Evolutionary conservation across 352 stramenopile genomes (phyloP).

Genomic region (Phytophthora cajani): DNA sequence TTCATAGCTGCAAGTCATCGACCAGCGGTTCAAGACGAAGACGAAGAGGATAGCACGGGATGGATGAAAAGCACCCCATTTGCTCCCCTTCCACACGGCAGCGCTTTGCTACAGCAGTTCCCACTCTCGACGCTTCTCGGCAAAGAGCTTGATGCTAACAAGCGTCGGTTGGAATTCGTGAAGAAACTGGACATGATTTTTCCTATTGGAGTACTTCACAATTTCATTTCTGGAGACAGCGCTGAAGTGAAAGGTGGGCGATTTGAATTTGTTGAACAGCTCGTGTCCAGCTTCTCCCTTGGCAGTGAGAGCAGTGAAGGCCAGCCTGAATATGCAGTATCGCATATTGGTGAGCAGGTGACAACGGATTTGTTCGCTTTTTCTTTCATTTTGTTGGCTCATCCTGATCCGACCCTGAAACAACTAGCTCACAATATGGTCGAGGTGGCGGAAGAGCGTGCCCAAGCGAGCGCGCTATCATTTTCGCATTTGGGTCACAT

Average conservation of each 20-base stretch:
- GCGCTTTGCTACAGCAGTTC: constrained; percentile 43
- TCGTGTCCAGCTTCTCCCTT: constrained; percentile 33
- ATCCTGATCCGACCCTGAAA: constrained; percentile 41
- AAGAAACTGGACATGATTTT: constrained; percentile 63
- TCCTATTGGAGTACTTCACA: constrained; percentile 51
- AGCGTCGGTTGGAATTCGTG: constrained; percentile 20
- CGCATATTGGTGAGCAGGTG: constrained; percentile 56
- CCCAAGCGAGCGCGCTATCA: constrained; percentile 45
- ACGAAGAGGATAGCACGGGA: constrained; percentile 23
- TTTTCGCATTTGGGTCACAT: constrained; percentile 69
- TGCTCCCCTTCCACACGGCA: constrained; percentile 27
- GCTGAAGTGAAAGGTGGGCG: constrained; percentile 6
- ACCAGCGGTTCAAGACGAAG: constrained; percentile 3
- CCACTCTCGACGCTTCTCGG: constrained; percentile 41
- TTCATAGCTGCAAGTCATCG: constrained; percentile 35
- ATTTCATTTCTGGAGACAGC: constrained; percentile 37
- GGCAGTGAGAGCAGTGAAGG: background rate
- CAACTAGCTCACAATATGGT: constrained; percentile 53
- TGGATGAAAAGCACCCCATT: constrained; percentile 30
- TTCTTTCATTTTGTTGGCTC: constrained; percentile 56
- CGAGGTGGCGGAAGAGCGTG: constrained; percentile 53
- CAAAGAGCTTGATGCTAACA: constrained; percentile 24
- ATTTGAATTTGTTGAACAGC: constrained; percentile 50
- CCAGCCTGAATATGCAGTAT: constrained; percentile 9
- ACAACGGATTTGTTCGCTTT: constrained; percentile 78